Evolutionary conservation across 257 asterid species (phyloP), one percentile per base, ranked within the genome.

Genomic region (Ehretia macrophylla): DNA sequence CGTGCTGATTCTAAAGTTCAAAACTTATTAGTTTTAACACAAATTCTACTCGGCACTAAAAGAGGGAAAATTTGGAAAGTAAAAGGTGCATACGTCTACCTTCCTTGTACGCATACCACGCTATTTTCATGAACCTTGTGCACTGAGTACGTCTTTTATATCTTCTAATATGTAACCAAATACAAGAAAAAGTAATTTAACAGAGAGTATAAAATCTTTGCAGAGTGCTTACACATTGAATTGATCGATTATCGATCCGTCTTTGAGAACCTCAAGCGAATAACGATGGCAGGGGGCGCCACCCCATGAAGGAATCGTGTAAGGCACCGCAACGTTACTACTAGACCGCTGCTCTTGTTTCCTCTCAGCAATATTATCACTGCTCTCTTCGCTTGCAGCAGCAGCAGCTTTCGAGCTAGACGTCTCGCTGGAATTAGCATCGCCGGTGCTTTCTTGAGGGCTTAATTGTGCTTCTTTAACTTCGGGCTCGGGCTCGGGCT

Each of bases 271-370:
- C 75, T 92, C 96, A 18, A 92, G 80, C 57, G 38, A 81, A 75
- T 82, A 92, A 8, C 65, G 57, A 59, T 84, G 93, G 67, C 76
- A 72, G 0, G 99, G 99, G 3, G 88, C 58, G 0, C 75, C 96
- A 59, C 87, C 83, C 99, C 99, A 92, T 32, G 74, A 63, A 0
- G 99, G 99, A 60, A 84, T 76, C 11, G 85, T 73, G 70, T 91
- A 91, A 38, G 47, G 47, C 16, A 42, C 47, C 16, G 47, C 47
- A 10, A 10, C 16, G 47, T 42, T 42, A 42, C 1, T 42, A 10
- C 16, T 42, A 42, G 47, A 42, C 16, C 44, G 44, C 11, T 42
- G 47, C 16, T 42, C 47, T 42, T 42, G 47, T 42, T 42, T 42
- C 14, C 11, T 42, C 16, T 10, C 47, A 10, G 16, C 14, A 42